Percentiles rank a stretch among this genome's conserved stretches.
Evolutionary conservation across 1,284 basidiomycete genomes (phyloP).

Genomic region (Porodaedalea pini): DNA sequence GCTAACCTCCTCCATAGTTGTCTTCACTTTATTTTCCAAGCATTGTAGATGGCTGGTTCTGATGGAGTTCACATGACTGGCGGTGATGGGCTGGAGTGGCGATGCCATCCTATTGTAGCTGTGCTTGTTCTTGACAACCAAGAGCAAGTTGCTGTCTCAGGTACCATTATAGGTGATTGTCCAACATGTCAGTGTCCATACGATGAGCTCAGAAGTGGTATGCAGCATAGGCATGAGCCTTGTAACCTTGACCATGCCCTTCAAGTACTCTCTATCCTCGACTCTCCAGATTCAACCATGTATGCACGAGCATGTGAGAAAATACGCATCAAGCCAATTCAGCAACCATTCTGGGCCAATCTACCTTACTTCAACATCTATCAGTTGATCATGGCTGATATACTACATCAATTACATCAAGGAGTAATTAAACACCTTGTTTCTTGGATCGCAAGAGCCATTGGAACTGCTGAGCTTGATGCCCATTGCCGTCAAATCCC

Average conservation of each 20-base stretch:
- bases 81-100: slow-evolving; percentile 21
- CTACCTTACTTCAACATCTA: slow-evolving; percentile 27
- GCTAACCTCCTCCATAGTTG: slow-evolving; percentile 27
- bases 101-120: slow-evolving; percentile 25
- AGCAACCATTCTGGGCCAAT: slow-evolving; percentile 23
- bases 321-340: background rate
- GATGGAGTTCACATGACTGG: slow-evolving; percentile 23
- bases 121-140: slow-evolving; percentile 27
- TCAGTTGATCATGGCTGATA: slow-evolving; percentile 28
- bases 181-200: slow-evolving; percentile 12
- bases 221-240: background rate
- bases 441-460: slow-evolving; percentile 25
- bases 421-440: slow-evolving; percentile 31
- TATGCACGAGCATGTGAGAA: background rate
- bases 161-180: slow-evolving; percentile 14
- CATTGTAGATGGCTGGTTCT: slow-evolving; percentile 17
- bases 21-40: slow-evolving; percentile 22
- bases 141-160: slow-evolving; percentile 25
- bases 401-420: slow-evolving; percentile 34
- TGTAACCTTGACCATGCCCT: slow-evolving; percentile 4
- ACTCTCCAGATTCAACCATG: background rate
- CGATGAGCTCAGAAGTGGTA: background rate
- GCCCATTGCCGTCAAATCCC: slow-evolving; percentile 23
- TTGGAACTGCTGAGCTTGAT: slow-evolving; percentile 25
- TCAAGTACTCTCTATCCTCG: background rate